Conservation (phyloP, 2,329 filamentous ascomycete genomes). For the Ilyonectria robusta region DNA sequence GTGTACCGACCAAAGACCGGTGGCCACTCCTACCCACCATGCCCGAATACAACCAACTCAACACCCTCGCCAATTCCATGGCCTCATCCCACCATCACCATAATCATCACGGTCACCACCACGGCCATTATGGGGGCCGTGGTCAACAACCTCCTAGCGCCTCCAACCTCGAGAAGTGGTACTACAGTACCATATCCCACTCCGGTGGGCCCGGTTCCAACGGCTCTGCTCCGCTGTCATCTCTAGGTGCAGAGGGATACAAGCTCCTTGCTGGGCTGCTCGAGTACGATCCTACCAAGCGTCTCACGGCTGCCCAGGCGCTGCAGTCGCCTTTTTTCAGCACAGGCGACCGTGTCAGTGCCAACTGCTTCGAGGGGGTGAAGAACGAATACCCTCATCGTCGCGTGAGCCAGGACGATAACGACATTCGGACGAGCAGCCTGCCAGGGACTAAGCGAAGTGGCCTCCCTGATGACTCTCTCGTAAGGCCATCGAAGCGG, state of each 20-base stretch:
- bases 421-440: constrained; percentile 92
- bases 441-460: constrained; percentile 92
- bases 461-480: constrained; percentile 83
- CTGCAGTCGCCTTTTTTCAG: constrained; percentile 93
- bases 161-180: constrained; percentile 83
- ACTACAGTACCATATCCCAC: constrained; percentile 78
- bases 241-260: constrained; percentile 82
- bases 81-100: constrained; percentile 59
- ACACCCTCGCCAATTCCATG: constrained; percentile 66
- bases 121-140: constrained; percentile 56
- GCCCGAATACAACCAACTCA: constrained; percentile 86
- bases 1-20: constrained; percentile 86
- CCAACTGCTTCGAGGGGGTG: constrained; percentile 92
- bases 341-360: constrained; percentile 78
- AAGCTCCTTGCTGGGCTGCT: constrained; percentile 85
- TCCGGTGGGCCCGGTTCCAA: constrained; percentile 55
- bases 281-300: constrained; percentile 92
- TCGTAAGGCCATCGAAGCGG: constrained; percentile 75
- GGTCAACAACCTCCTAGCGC: constrained; percentile 54
- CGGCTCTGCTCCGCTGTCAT: constrained; percentile 61
- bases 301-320: constrained; percentile 88
- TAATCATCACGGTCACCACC: constrained; percentile 61
- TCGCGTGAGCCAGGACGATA: constrained; percentile 93
- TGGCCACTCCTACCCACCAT: constrained; percentile 90
- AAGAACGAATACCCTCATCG: constrained; percentile 91